These are phyloP conservation scores for Aspergillus steynii DNA, from an alignment of 495 filamentous ascomycete genomes.

Conservation along the genomic window DNA sequence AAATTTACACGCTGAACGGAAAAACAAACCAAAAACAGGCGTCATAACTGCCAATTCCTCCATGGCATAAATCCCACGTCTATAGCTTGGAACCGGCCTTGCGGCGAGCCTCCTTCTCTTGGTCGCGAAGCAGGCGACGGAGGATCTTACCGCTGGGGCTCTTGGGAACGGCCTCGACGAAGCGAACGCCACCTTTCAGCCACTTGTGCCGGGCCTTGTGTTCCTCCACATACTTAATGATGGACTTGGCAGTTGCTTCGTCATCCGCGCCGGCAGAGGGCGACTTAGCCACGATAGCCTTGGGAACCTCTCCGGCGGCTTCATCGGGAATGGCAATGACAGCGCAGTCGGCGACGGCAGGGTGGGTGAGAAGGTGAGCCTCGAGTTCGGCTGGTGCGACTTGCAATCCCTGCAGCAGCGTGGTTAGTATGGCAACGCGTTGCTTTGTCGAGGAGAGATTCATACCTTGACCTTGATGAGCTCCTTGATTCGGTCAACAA, in stretches of 20 bases:
- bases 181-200: conserved; percentile 82
- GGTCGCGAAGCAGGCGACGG: conserved; percentile 74
- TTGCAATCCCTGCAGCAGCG: conserved; percentile 67
- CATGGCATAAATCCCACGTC: background rate
- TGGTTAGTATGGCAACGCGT: background rate
- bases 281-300: conserved; percentile 82
- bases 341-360: conserved; percentile 76
- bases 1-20: background rate
- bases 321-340: conserved; percentile 81
- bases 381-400: conserved; percentile 91
- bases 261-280: conserved; percentile 60
- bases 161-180: conserved; percentile 77
- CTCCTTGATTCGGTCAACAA: conserved; percentile 91
- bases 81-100: conserved; percentile 61
- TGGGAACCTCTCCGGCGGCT: conserved; percentile 77
- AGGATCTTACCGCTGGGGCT: conserved; percentile 93
- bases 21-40: background rate
- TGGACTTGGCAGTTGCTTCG: conserved; percentile 57
- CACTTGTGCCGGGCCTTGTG: conserved; percentile 89
- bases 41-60: background rate
- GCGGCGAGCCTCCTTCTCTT: conserved; percentile 69
- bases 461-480: conserved; percentile 89
- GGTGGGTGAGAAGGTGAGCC: conserved; percentile 81
- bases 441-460: background rate
- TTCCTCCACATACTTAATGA: conserved; percentile 74